phyloP scores from a whole-genome alignment of 352 stramenopile genomes.

The Globisporangium radiosum region DNA sequence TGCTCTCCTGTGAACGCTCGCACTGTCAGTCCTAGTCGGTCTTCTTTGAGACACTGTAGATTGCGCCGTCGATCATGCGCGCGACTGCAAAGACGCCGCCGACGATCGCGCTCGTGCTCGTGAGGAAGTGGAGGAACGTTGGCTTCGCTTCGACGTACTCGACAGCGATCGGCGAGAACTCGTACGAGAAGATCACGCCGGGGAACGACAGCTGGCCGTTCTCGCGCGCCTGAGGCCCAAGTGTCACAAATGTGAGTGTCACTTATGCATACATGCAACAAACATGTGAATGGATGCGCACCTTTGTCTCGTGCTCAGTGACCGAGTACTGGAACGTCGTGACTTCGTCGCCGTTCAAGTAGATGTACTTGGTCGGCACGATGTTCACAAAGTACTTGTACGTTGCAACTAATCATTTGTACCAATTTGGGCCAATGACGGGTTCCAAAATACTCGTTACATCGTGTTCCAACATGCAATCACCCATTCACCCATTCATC shows the following conservation, averaged over 20 bases:
- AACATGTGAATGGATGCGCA: background rate
- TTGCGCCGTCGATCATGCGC: constrained; percentile 79
- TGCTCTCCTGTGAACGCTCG: no score
- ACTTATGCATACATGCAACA: no score
- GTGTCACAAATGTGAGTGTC: no score
- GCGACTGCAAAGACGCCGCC: constrained; percentile 83
- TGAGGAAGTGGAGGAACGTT: constrained; percentile 81
- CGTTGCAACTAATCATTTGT: constrained; percentile 44
- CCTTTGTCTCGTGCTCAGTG: constrained; percentile 70
- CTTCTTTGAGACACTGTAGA: constrained; percentile 89
- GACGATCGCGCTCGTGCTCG: constrained; percentile 82
- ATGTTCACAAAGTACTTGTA: constrained; percentile 89
- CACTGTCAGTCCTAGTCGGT: constrained; percentile 46
- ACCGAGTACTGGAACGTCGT: constrained; percentile 86
- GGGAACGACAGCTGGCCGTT: constrained; percentile 68
- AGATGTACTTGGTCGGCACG: constrained; percentile 81
- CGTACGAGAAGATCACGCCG: constrained; percentile 84
- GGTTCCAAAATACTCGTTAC: no score
- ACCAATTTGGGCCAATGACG: background rate
- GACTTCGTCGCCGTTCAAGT: constrained; percentile 57
- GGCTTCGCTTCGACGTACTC: constrained; percentile 85
- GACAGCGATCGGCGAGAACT: constrained; percentile 86
- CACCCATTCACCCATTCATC: background rate
- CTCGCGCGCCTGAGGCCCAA: constrained; percentile 15
- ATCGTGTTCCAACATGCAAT: no score